Evolutionary conservation across 208 protist species (phyloP).

Genomic region (Angomonas deanei): DNA sequence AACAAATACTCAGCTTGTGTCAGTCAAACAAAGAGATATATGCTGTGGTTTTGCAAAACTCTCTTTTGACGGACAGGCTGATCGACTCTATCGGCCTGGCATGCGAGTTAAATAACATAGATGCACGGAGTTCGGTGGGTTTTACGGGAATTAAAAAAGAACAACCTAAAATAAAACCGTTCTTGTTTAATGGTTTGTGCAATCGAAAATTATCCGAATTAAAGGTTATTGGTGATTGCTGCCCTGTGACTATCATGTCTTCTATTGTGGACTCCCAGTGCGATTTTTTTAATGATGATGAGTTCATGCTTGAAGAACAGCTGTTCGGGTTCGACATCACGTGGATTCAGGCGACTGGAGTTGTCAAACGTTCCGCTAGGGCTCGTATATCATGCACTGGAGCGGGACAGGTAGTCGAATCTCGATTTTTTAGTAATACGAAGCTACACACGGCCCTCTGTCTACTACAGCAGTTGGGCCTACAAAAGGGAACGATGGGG

Average conservation of each 20-base stretch:
- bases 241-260: background rate
- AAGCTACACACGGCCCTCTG: background rate
- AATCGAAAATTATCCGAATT: background rate
- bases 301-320: background rate
- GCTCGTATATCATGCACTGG: background rate
- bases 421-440: slow-evolving; percentile 1
- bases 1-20: slow-evolving; percentile 10
- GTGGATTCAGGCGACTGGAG: background rate
- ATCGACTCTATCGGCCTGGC: background rate
- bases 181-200: background rate
- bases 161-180: background rate
- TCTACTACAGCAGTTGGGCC: background rate
- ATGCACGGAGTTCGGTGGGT: background rate
- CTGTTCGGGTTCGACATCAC: background rate
- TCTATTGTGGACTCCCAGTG: slow-evolving; percentile 12
- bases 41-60: background rate
- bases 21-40: slow-evolving; percentile 3
- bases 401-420: background rate
- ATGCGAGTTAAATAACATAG: slow-evolving; percentile 3
- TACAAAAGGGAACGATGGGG: background rate
- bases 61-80: background rate
- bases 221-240: background rate
- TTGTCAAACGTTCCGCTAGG: background rate
- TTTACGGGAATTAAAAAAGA: background rate
- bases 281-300: slow-evolving; percentile 21